Base-by-base conservation (phyloP, 139 green algal genomes). In the Axilococcus clingmanii region DNA sequence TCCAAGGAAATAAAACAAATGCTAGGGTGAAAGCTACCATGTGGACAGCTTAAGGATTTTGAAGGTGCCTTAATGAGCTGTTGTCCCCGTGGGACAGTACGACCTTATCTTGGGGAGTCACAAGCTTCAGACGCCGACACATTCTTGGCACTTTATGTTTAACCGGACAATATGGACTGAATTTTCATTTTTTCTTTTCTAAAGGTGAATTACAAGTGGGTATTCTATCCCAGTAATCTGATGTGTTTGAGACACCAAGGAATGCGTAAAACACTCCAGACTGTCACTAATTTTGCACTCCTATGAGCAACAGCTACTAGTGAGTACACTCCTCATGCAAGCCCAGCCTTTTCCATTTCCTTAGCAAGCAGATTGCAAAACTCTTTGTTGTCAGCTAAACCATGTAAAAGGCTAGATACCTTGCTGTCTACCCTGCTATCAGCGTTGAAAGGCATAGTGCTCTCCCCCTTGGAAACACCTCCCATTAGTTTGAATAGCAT, bases 321-420 rank as follows among this genome's bases (percentile, higher is more conserved):
- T 19, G 38, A 45, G 27, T 12, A 29, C 7, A 31, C n/a, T 29
- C 15, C 14, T 20, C 12, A 7, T 51, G 3, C 4, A 20, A 51
- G 44, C 17, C 27, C 44, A 27, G 12, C 27, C 15, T 53, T 33
- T 47, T 48, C 52, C 28, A 72, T 55, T 36, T 71, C 64, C 2
- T 44, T 29, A 14, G 33, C 49, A 19, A 72, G 22, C 14, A 57
- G 23, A 19, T 29, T 38, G 12, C 54, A 51, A 29, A 72, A 72
- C 1, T 23, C 27, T n/a, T 69, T 56, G 15, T 70, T 65, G 15
- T 37, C 22, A 3, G 63, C 59, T 36, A 72, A 56, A 24, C 49
- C 23, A 5, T n/a, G 23, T 9, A 72, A 40, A 40, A 68, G 31
- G n/a, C 14, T 20, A 12, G 49, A 27, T 5, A 68, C 51, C 24